phyloP scores from a whole-genome alignment of 441 rosid species.

The Kokia cookei region DNA sequence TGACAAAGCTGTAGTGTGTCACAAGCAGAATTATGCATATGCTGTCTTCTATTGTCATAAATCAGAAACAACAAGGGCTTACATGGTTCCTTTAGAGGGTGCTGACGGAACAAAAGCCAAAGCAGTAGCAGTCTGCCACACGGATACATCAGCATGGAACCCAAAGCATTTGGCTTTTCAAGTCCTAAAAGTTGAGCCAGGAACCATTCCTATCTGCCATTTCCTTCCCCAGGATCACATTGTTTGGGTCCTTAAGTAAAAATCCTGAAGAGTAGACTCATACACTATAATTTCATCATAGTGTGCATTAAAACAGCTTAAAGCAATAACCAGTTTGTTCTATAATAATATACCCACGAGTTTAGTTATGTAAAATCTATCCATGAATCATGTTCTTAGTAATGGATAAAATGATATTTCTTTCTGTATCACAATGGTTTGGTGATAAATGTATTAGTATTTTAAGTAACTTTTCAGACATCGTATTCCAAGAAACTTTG shows the following conservation, averaged over 20 bases:
- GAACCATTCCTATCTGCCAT: slow-evolving; percentile 75
- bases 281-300: not conserved
- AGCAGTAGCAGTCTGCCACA: slow-evolving; percentile 81
- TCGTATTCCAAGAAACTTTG: too few species aligned
- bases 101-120: slow-evolving; percentile 49
- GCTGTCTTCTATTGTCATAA: slow-evolving; percentile 81
- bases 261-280: not conserved
- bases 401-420: not conserved
- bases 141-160: slow-evolving; percentile 86
- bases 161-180: slow-evolving; percentile 88
- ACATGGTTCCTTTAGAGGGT: slow-evolving; percentile 50
- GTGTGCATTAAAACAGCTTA: not conserved
- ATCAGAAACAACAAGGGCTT: slow-evolving; percentile 40
- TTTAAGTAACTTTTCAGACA: too few species aligned
- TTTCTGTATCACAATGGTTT: not conserved
- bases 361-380: not conserved
- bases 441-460: not conserved
- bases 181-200: slow-evolving; percentile 77
- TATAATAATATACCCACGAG: slow-evolving; percentile 3
- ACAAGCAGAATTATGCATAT: slow-evolving; percentile 65
- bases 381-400: not conserved
- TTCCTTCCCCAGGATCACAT: slow-evolving; percentile 80
- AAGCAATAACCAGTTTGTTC: not conserved
- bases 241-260: slow-evolving; percentile 63
- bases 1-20: slow-evolving; percentile 62